Base-by-base conservation (phyloP, 1,284 basidiomycete genomes). In the Cryptococcus floricola region DNA sequence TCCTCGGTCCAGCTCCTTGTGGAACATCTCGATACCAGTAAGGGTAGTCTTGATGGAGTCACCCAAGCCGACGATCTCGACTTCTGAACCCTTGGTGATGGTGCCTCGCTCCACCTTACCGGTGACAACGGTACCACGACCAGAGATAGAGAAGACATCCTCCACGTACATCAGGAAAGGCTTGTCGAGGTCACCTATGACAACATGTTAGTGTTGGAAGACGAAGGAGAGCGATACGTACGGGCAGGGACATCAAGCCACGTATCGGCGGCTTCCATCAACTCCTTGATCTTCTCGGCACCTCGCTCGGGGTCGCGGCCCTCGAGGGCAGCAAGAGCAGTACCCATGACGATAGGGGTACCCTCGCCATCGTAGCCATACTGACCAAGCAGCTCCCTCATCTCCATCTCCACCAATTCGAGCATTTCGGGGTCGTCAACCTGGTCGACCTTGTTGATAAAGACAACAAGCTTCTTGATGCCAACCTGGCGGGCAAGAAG, bases 361-460 rank as follows among this genome's bases (percentile, higher is more conserved):
- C 88, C 84, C 78, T 99, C 96, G 59, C 96, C 96, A 69, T 98
- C 95, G 66, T 90, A 99, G 72, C 91, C 91, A 80, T 93, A 94
- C 28, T 87, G 87, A 27, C 85, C 81, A 48, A 99, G 84, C n/a
- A 99, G 82, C 74, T 99, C 96, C 57, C 96, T 87, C 88, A 99
- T 99, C 83, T 99, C 96, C 95, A 99, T 98, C 71, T 99, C 96
- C 62, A 99, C 96, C 57, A 98, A 88, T 81, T 98, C 93, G 59
- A 98, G 82, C 93, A 98, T 98, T 83, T 99, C 96, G 34, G 87
- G 84, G 83, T 99, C 96, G 63, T 89, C 85, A 59, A 98, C 89
- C 82, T 89, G 86, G 80, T 99, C 96, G 62, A 98, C 88, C 54
- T 72, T 72, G 88, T 98, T 99, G 78, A 99, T 94, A 82, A 98